phyloP scores from a whole-genome alignment of 1,284 basidiomycete species.

The Inonotus obliquus region DNA sequence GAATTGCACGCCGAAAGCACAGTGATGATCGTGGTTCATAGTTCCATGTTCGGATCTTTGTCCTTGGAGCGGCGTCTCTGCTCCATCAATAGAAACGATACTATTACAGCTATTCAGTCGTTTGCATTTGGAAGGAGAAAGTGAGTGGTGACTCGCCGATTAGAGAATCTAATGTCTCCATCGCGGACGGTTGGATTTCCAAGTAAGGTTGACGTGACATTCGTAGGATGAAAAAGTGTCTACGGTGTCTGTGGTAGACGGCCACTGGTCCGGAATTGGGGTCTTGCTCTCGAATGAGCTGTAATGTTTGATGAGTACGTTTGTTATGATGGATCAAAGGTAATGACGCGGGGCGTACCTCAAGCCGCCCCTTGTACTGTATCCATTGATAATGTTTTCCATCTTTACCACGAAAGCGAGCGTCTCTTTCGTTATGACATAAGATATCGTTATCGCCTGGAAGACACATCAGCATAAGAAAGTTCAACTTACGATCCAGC shows the following conservation, averaged over 20 bases:
- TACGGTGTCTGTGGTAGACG: slow-evolving; percentile 33
- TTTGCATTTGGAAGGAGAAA: not conserved
- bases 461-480: slow-evolving; percentile 2
- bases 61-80: slow-evolving; percentile 17
- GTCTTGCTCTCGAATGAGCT: slow-evolving; percentile 30
- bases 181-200: slow-evolving; percentile 32
- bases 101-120: slow-evolving; percentile 17
- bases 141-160: slow-evolving; percentile 26
- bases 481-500: slow-evolving; percentile 12
- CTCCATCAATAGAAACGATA: slow-evolving; percentile 31
- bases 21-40: too few relatives aligned
- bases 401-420: slow-evolving; percentile 31
- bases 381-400: slow-evolving; percentile 32
- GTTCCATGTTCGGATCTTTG: not conserved
- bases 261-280: slow-evolving; percentile 30
- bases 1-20: too few relatives aligned
- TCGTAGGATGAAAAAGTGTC: slow-evolving; percentile 32
- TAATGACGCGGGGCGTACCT: slow-evolving; percentile 24
- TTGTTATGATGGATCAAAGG: not conserved
- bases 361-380: slow-evolving; percentile 25
- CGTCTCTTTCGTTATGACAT: slow-evolving; percentile 21
- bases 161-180: slow-evolving; percentile 35
- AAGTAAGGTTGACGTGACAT: slow-evolving; percentile 36
- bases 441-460: not conserved
- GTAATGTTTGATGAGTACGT: not conserved